Evolutionary conservation across 106 monocot species (phyloP).

Genomic region (Acanthochlamys bracteata): DNA sequence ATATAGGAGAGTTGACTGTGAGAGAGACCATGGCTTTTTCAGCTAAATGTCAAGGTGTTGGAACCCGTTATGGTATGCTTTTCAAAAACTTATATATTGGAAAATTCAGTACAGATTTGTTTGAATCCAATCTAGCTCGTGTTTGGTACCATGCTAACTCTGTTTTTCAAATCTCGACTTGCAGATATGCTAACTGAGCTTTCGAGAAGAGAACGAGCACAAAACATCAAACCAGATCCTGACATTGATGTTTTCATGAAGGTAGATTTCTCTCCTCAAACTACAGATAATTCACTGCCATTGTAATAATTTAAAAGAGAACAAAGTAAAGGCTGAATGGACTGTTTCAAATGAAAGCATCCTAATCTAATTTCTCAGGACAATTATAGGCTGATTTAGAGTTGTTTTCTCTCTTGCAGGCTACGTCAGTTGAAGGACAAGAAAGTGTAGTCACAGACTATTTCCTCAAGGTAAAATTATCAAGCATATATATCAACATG

Average conservation of each 20-base stretch:
- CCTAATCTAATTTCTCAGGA: too few relatives aligned
- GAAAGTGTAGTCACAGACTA: conserved; percentile 38
- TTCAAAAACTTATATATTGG: not conserved
- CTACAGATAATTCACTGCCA: too few relatives aligned
- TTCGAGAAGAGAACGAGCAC: conserved; percentile 41
- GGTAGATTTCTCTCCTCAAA: too few relatives aligned
- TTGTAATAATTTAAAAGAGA: too few relatives aligned
- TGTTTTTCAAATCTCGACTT: not conserved
- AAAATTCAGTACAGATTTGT: too few relatives aligned
- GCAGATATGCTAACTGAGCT: conserved; percentile 50
- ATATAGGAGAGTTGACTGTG: conserved; percentile 62
- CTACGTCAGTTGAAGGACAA: conserved; percentile 25
- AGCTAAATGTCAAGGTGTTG: conserved; percentile 54
- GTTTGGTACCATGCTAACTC: too few relatives aligned
- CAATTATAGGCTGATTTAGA: too few relatives aligned
- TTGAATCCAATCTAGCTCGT: too few relatives aligned
- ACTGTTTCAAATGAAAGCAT: too few relatives aligned
- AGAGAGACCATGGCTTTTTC: conserved; percentile 59
- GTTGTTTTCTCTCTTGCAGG: too few relatives aligned
- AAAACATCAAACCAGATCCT: conserved; percentile 45
- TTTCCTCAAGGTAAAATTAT: conserved; percentile 40
- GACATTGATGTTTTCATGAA: conserved; percentile 54
- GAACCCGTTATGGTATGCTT: conserved; percentile 36
- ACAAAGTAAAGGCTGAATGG: too few relatives aligned
- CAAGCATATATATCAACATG: too few relatives aligned